These are phyloP conservation scores for Verticillium longisporum DNA, from an alignment of 2,329 filamentous ascomycete genomes.

Conservation along the genomic window DNA sequence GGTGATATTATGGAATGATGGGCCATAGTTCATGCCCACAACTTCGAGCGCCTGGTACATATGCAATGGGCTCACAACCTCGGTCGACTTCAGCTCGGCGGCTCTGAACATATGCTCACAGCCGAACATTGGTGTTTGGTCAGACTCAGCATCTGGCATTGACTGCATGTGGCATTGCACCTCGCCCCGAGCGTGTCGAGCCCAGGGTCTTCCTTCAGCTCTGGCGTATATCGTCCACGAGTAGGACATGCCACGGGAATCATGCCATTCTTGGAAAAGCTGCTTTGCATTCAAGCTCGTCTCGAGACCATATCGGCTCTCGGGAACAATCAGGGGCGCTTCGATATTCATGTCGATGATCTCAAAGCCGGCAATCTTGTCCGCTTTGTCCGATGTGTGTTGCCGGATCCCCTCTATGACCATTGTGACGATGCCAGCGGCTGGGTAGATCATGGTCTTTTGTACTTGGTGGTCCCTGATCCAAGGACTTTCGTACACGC, in stretches of 20 bases:
- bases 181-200: conserved; percentile 7
- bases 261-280: conserved; percentile 2
- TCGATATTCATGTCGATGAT: conserved; percentile 38
- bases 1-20: conserved; percentile 40
- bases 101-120: neutral
- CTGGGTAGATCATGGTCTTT: conserved; percentile 42
- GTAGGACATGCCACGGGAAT: conserved; percentile 13
- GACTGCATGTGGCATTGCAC: neutral
- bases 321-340: conserved; percentile 44
- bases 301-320: conserved; percentile 39
- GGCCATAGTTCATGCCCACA: conserved; percentile 45
- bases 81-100: neutral
- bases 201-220: conserved; percentile 25
- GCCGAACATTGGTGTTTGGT: neutral
- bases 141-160: neutral
- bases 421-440: conserved; percentile 43
- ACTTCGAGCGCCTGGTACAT: conserved; percentile 43
- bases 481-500: conserved; percentile 44
- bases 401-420: conserved; percentile 39
- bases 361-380: conserved; percentile 26
- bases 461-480: conserved; percentile 44
- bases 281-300: conserved; percentile 37
- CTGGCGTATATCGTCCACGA: conserved; percentile 38
- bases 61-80: conserved; percentile 17
- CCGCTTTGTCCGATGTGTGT: conserved; percentile 14